Conservation (phyloP, 176 grass and related monocot species). For the Eleusine coracana region DNA sequence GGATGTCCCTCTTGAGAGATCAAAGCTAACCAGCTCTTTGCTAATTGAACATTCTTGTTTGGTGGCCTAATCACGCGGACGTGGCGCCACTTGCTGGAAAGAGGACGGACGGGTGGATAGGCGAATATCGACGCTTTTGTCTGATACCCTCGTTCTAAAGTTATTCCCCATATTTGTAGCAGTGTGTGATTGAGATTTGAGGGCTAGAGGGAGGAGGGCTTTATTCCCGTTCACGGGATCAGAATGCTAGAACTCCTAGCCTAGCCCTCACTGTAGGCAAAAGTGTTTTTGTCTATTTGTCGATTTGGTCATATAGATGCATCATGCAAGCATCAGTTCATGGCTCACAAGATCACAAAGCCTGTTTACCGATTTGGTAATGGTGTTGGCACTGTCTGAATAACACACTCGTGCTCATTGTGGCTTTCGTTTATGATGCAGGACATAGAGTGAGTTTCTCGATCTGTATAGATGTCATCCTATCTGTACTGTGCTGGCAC, state of each 20-base stretch:
- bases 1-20: conserved; percentile 10
- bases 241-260: neutral
- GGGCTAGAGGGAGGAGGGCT: neutral
- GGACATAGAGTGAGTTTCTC: neutral
- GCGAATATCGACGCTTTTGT: conserved; percentile 40
- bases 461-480: neutral
- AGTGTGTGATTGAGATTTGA: conserved; percentile 8
- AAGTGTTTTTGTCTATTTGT: neutral
- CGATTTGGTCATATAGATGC: neutral
- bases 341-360: neutral
- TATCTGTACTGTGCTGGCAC: neutral
- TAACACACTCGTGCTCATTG: neutral
- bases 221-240: conserved; percentile 28
- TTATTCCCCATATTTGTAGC: conserved; percentile 19
- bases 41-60: neutral
- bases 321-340: neutral
- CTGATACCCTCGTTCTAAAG: conserved; percentile 30
- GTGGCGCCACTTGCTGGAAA: conserved; percentile 13
- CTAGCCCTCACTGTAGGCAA: neutral
- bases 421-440: neutral
- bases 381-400: neutral
- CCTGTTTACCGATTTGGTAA: too few relatives aligned
- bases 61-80: conserved; percentile 3
- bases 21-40: neutral
- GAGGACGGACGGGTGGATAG: conserved; percentile 31